These are phyloP conservation scores for Petasospora rhodanensis DNA, from an alignment of 1,139 yeast species.

Conservation along the genomic window DNA sequence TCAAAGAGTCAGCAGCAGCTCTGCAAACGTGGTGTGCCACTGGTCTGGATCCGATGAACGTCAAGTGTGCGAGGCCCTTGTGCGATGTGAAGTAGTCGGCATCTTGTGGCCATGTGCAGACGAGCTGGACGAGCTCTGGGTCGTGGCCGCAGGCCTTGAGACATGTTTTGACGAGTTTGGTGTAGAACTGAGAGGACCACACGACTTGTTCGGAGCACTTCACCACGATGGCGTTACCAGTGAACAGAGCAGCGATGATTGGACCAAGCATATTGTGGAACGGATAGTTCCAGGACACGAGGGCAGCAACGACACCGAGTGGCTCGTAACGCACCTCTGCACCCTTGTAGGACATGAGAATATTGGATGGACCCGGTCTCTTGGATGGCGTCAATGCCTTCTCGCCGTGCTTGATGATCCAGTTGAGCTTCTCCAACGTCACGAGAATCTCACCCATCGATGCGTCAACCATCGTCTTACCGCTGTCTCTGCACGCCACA, in stretches of 20 bases:
- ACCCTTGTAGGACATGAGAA: conserved; percentile 76
- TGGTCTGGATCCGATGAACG: conserved; percentile 92
- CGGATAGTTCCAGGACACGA: conserved; percentile 97
- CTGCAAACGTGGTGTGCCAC: conserved; percentile 85
- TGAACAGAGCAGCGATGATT: conserved; percentile 75
- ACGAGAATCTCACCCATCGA: conserved; percentile 95
- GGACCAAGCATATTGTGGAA: conserved; percentile 93
- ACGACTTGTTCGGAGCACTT: conserved; percentile 95
- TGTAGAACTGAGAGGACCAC: conserved; percentile 86
- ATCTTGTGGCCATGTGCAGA: conserved; percentile 74
- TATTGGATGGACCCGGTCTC: conserved; percentile 83
- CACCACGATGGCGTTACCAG: conserved; percentile 87
- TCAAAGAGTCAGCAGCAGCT: conserved; percentile 76
- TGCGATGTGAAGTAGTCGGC: conserved; percentile 85
- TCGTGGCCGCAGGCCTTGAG: conserved; percentile 68
- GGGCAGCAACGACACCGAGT: conserved; percentile 80
- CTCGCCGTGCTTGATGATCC: conserved; percentile 86
- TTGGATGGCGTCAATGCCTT: conserved; percentile 61
- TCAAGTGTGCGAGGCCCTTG: conserved; percentile 76
- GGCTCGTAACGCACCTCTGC: conserved; percentile 96
- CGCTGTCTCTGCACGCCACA: conserved; percentile 93
- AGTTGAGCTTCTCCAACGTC: conserved; percentile 83
- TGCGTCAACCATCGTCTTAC: conserved; percentile 93
- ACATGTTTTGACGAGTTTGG: conserved; percentile 64
- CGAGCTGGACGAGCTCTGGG: conserved; percentile 79